These are phyloP conservation scores for Aspergillus calidoustus DNA, from an alignment of 2,329 filamentous ascomycete species.

Conservation along the genomic window DNA sequence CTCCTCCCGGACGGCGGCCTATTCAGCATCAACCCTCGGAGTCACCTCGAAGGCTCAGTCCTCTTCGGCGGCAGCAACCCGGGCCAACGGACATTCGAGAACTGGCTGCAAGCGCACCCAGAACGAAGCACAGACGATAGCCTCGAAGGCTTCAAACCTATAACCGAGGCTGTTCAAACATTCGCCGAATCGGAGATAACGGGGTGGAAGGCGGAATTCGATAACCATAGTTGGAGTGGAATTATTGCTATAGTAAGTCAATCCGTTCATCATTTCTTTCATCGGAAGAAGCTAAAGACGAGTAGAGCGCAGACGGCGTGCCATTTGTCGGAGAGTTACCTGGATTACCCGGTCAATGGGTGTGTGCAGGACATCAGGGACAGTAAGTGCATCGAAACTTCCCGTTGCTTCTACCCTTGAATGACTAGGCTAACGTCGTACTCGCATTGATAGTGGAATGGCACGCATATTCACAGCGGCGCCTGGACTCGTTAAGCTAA, in stretches of 20 bases:
- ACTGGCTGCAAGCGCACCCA: conserved; percentile 2
- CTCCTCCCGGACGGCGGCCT: background rate
- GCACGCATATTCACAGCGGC: conserved; percentile 11
- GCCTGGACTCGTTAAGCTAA: conserved; percentile 6
- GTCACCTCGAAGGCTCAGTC: background rate
- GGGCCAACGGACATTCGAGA: background rate
- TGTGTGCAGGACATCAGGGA: conserved; percentile 13
- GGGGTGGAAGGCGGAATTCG: background rate
- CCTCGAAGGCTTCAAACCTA: background rate
- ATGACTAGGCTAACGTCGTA: background rate
- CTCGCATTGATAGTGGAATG: background rate
- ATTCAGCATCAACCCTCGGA: conserved; percentile 9
- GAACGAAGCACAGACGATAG: conserved; percentile 2
- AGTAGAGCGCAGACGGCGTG: conserved; percentile 8
- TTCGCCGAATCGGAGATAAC: background rate
- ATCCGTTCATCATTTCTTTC: background rate
- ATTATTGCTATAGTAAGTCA: conserved; percentile 1
- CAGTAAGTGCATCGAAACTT: conserved; percentile 2
- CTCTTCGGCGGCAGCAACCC: conserved; percentile 10
- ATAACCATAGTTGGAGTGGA: conserved; percentile 2
- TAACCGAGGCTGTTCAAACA: background rate
- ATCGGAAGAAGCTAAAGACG: background rate
- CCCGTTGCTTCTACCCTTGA: background rate
- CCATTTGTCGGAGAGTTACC: conserved; percentile 10
- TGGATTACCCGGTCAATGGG: conserved; percentile 2